Evolutionary conservation across 768 basidiomycete genomes (phyloP).

Genomic region (Saitozyma podzolica): DNA sequence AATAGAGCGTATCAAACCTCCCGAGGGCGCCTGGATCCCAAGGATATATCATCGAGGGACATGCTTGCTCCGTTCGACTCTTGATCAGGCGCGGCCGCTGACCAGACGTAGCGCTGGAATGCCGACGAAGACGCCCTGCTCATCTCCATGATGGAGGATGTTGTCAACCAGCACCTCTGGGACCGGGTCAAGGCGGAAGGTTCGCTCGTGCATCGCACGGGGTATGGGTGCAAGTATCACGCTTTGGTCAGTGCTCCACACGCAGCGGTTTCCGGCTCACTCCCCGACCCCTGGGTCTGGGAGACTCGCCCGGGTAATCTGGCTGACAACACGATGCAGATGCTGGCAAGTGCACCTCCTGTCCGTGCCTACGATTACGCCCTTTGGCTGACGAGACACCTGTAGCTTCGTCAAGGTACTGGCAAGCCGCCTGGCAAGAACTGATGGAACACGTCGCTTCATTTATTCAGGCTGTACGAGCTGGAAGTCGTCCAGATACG

Average conservation of each 20-base stretch:
- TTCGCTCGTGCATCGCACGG: slow-evolving; percentile 18
- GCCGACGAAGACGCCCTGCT: slow-evolving; percentile 28
- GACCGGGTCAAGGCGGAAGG: slow-evolving; percentile 25
- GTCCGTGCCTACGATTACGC: not conserved
- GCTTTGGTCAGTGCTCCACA: slow-evolving; percentile 13
- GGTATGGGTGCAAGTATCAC: slow-evolving; percentile 23
- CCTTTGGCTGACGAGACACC: not conserved
- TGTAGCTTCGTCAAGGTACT: not conserved
- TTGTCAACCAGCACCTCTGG: slow-evolving; percentile 27
- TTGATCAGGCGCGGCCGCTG: too few species aligned
- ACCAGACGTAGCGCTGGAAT: slow-evolving; percentile 10
- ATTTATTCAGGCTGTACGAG: too few species aligned
- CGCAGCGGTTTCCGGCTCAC: too few species aligned
- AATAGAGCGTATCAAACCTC: too few species aligned
- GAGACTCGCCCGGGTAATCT: not conserved
- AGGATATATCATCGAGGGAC: too few species aligned
- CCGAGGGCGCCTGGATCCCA: too few species aligned
- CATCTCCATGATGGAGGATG: slow-evolving; percentile 13
- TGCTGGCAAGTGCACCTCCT: not conserved
- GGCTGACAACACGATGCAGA: not conserved
- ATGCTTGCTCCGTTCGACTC: too few species aligned
- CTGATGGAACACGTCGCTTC: too few species aligned
- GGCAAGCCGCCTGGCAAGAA: not conserved
- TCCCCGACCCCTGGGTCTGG: too few species aligned
- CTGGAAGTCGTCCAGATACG: too few species aligned